A percentile compares a stretch with the other conserved stretches of the same genome.
Conservation (phyloP, 352 stramenopile genomes). For the Pythium apleroticum region DNA sequence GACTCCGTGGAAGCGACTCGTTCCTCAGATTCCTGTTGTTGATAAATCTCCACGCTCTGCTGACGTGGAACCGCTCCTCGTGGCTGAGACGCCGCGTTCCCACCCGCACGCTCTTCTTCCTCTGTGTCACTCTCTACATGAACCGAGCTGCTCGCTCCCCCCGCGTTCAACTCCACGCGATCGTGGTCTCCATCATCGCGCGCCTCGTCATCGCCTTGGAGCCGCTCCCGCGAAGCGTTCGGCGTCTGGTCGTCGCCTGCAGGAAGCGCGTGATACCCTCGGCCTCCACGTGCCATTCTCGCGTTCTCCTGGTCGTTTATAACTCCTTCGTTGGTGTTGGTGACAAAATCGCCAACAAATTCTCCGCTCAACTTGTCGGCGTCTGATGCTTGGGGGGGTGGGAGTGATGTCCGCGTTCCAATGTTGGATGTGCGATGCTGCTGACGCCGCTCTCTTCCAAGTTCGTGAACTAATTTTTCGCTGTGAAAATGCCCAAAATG, state of each 20-base stretch:
- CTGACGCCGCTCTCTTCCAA: constrained; percentile 2
- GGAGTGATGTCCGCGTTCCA: not conserved
- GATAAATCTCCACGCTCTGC: constrained; percentile 1
- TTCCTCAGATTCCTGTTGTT: not conserved
- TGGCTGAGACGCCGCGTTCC: not conserved
- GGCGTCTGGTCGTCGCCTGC: constrained; percentile 32
- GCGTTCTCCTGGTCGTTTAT: constrained; percentile 1
- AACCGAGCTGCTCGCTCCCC: constrained; percentile 12
- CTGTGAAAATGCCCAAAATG: not conserved
- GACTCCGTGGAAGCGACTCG: not conserved
- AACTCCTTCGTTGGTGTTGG: constrained; percentile 3
- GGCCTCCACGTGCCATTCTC: constrained; percentile 47
- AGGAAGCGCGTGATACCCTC: constrained; percentile 59
- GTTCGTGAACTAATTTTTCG: constrained; percentile 3
- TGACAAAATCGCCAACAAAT: not conserved
- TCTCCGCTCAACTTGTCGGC: not conserved
- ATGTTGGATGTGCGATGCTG: constrained; percentile 7
- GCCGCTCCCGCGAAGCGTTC: constrained; percentile 36
- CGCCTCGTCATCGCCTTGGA: constrained; percentile 21
- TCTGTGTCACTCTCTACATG: constrained; percentile 16
- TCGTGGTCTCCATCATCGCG: constrained; percentile 26
- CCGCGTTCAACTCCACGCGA: constrained; percentile 24
- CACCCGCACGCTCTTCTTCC: not conserved
- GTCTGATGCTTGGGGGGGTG: not conserved
- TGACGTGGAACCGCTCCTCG: not conserved